Base-by-base conservation (phyloP, 2,329 filamentous ascomycete genomes). In the Chaetoscypha palmicola region DNA sequence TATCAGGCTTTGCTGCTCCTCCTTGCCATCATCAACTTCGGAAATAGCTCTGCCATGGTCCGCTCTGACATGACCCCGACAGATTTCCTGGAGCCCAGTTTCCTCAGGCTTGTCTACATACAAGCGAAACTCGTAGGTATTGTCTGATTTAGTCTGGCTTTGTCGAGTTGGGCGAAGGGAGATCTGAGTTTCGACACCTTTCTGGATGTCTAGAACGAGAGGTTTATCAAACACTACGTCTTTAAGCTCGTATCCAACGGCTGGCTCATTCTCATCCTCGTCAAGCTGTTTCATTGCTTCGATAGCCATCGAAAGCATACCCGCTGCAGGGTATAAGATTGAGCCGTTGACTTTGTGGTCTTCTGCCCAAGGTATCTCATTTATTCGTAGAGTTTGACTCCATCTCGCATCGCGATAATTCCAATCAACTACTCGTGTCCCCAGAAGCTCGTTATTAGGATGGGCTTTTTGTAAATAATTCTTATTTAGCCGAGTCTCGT, bases 261-360 rank as follows among this genome's bases (percentile, higher is more conserved):
- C 32, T 12, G 19, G 4, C 16, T 34, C 19, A 10, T 3, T 10
- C 9, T 16, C 10, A 16, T 12, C 23, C 52, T 51, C 11, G 36
- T 37, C 10, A 20, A 21, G 46, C 31, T 55, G 52, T 14, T 47
- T 38, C 9, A 35, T 19, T 0, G 45, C 35, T 46, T 65, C 62
- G 5, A 49, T 53, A 9, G 54, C 59, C 56, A 61, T 58, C 9
- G 51, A 39, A 3, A 63, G 37, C 41, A 61, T 61, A 10, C 53
- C 60, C 7, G 59, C 58, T 5, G 34, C 52, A 1, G 62, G 62
- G 38, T 59, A 57, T 62, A 1, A 63, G 43, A 16, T 57, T 46
- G 2, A 44, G 31, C 3, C 36, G 39, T 2, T 37, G 21, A 19
- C 23, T 16, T 17, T 19, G 19, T 64, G 62, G 17, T 58, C 53